Evolutionary conservation across 2,329 filamentous ascomycete species (phyloP).

Genomic region (Sporothrix protearum): DNA sequence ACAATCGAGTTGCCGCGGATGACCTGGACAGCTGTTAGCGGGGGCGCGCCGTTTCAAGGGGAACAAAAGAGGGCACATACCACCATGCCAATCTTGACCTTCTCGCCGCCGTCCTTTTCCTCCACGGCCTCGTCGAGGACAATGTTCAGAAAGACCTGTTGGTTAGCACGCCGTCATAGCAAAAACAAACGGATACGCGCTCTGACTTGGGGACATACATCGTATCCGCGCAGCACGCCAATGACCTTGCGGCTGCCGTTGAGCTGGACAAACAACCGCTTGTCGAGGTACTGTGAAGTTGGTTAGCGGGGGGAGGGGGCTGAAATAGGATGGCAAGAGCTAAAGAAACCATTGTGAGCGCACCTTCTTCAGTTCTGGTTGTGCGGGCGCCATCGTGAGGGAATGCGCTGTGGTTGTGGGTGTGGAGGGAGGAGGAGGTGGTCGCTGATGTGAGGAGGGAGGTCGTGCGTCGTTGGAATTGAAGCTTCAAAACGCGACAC

Average conservation of each 20-base stretch:
- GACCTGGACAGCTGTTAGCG: slow-evolving; percentile 56
- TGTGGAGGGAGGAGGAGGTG: slow-evolving; percentile 5
- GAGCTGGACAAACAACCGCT: slow-evolving; percentile 94
- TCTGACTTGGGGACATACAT: slow-evolving; percentile 58
- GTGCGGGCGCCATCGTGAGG: slow-evolving; percentile 88
- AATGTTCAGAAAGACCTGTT: slow-evolving; percentile 93
- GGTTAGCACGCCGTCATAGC: not conserved
- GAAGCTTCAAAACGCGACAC: slow-evolving; percentile 12
- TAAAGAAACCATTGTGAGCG: not conserved
- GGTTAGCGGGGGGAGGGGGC: not conserved
- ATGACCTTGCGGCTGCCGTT: slow-evolving; percentile 98
- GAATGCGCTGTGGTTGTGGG: slow-evolving; percentile 9
- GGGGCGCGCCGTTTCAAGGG: too few species aligned
- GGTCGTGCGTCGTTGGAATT: slow-evolving; percentile 29
- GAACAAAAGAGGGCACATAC: slow-evolving; percentile 48
- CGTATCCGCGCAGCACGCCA: slow-evolving; percentile 89
- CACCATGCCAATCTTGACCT: slow-evolving; percentile 86
- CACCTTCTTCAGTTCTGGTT: slow-evolving; percentile 98
- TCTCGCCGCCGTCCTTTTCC: slow-evolving; percentile 88
- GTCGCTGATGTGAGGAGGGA: slow-evolving; percentile 27
- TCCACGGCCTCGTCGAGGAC: slow-evolving; percentile 96
- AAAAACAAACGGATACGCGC: not conserved
- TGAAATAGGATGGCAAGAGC: too few species aligned
- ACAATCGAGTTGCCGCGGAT: slow-evolving; percentile 98
- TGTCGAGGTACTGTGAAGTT: slow-evolving; percentile 83